phyloP scores from a whole-genome alignment of 371 early-diverging fungal species.

The Mortierella sp. region DNA sequence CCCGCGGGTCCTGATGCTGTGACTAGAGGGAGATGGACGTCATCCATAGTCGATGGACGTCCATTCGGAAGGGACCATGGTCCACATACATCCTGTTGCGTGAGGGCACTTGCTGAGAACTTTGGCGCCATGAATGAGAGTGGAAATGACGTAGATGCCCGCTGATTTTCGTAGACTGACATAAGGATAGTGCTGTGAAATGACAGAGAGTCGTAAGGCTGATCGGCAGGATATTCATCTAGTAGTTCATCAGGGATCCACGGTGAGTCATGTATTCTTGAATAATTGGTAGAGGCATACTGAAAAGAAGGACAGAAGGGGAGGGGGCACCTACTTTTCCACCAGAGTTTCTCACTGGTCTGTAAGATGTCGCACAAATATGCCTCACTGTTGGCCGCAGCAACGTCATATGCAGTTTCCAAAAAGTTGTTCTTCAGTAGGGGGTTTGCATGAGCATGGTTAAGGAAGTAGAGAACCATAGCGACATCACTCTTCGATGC shows the following conservation, averaged over 20 bases:
- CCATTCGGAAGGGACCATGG: constrained; percentile 73
- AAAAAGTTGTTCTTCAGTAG: constrained; percentile 73
- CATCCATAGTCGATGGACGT: constrained; percentile 60
- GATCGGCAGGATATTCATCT: constrained; percentile 55
- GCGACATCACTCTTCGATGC: constrained; percentile 76
- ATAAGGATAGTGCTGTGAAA: constrained; percentile 73
- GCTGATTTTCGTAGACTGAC: constrained; percentile 77
- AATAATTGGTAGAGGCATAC: neutral
- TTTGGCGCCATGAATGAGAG: constrained; percentile 61
- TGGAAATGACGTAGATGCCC: constrained; percentile 60
- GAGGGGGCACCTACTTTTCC: constrained; percentile 52
- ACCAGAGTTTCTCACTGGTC: constrained; percentile 63
- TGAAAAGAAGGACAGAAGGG: no score
- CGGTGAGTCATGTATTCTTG: neutral
- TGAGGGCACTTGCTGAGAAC: constrained; percentile 60
- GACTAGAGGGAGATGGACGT: constrained; percentile 61
- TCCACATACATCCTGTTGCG: constrained; percentile 62
- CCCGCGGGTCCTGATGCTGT: constrained; percentile 20
- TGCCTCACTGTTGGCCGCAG: constrained; percentile 68
- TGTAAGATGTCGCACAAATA: constrained; percentile 77
- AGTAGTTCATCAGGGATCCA: constrained; percentile 5
- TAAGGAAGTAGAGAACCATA: constrained; percentile 75
- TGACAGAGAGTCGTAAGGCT: constrained; percentile 60
- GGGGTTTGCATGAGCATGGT: constrained; percentile 71
- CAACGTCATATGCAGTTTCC: constrained; percentile 87